Evolutionary conservation across 2,329 filamentous ascomycete species (phyloP).

Genomic region (Seiridium unicorne): DNA sequence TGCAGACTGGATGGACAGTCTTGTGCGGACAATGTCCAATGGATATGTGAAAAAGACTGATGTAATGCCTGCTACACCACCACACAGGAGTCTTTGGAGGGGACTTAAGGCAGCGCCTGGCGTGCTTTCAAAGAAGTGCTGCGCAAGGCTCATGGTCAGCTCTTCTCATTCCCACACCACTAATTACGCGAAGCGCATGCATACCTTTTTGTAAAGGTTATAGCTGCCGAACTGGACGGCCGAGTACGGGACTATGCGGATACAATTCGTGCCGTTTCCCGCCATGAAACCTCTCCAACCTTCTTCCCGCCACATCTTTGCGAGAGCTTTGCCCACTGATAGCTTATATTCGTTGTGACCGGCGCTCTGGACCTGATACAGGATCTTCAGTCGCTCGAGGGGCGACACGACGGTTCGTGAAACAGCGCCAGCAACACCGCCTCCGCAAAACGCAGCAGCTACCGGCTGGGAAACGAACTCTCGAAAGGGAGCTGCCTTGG

Average conservation of each 20-base stretch:
- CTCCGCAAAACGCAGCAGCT: conserved; percentile 87
- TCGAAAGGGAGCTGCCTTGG: conserved; percentile 33
- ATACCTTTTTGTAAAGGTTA: conserved; percentile 91
- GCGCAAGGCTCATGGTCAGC: conserved; percentile 11
- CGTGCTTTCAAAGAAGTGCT: conserved; percentile 73
- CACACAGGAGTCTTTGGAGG: conserved; percentile 78
- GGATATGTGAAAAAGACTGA: conserved; percentile 95
- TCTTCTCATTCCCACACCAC: neutral
- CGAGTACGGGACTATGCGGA: conserved; percentile 96
- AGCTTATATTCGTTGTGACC: conserved; percentile 92
- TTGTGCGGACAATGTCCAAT: conserved; percentile 93
- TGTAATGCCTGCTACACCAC: conserved; percentile 88
- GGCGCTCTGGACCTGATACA: conserved; percentile 93
- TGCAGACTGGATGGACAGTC: conserved; percentile 95
- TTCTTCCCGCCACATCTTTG: conserved; percentile 96
- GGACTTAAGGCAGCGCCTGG: conserved; percentile 74
- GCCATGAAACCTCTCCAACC: conserved; percentile 97
- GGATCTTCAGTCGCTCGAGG: conserved; percentile 91
- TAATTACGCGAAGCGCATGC: neutral
- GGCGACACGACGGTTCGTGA: conserved; percentile 96
- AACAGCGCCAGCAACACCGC: conserved; percentile 93
- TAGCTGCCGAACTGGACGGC: conserved; percentile 98
- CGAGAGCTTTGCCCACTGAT: conserved; percentile 82
- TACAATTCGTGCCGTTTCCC: conserved; percentile 97
- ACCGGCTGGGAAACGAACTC: conserved; percentile 75